Percentiles rank a stretch among this genome's conserved stretches.
These are phyloP conservation scores for Metarhizium guizhouense DNA, from an alignment of 2,329 filamentous ascomycete species.

Conservation along the genomic window DNA sequence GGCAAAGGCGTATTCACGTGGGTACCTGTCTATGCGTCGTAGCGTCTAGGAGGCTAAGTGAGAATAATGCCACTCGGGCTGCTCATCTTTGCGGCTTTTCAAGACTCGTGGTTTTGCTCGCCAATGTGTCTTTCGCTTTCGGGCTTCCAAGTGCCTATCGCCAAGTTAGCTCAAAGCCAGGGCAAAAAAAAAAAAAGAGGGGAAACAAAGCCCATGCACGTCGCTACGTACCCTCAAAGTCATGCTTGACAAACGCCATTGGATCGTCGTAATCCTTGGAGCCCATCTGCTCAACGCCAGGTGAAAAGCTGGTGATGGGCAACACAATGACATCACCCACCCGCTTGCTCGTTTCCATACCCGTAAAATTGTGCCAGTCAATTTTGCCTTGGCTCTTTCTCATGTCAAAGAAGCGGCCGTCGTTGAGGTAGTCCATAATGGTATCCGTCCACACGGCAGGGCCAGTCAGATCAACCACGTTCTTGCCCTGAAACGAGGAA, in stretches of 20 bases:
- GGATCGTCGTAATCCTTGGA: slow-evolving; percentile 81
- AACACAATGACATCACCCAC: slow-evolving; percentile 89
- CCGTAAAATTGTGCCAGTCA: slow-evolving; percentile 81
- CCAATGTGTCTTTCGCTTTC: slow-evolving; percentile 64
- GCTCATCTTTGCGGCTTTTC: slow-evolving; percentile 2
- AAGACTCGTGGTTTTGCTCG: slow-evolving; percentile 21
- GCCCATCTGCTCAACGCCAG: slow-evolving; percentile 88
- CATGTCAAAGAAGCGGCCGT: slow-evolving; percentile 81
- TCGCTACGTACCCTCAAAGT: slow-evolving; percentile 72
- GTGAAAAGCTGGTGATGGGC: slow-evolving; percentile 95
- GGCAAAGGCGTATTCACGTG: too few relatives aligned
- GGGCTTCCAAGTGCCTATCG: slow-evolving; percentile 65
- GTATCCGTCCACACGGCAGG: slow-evolving; percentile 91
- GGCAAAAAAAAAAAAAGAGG: neutral
- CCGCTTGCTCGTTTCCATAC: slow-evolving; percentile 73
- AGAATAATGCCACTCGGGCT: too few relatives aligned
- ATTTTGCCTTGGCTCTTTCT: slow-evolving; percentile 61
- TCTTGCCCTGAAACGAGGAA: slow-evolving; percentile 51
- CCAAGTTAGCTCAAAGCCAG: neutral
- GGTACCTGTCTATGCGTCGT: too few relatives aligned
- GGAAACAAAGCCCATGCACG: neutral
- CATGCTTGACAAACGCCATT: slow-evolving; percentile 96
- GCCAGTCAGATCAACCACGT: slow-evolving; percentile 88
- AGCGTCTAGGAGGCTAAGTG: too few relatives aligned
- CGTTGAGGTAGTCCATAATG: slow-evolving; percentile 90